These are phyloP conservation scores for Penicillium sp. DNA, from an alignment of 2,329 filamentous ascomycete species.

Conservation along the genomic window DNA sequence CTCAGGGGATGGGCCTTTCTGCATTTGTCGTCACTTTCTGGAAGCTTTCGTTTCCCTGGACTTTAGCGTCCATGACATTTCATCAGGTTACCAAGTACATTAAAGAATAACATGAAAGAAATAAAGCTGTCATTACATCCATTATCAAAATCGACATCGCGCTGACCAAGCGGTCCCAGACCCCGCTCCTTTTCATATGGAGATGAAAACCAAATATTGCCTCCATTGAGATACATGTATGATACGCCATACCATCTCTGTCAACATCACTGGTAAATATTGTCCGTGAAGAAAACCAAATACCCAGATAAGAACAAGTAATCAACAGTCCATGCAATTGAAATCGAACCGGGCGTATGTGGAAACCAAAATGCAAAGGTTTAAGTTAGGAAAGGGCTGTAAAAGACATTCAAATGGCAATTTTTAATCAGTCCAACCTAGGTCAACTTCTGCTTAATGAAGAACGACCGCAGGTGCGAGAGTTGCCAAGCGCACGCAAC, in stretches of 20 bases:
- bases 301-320: background rate
- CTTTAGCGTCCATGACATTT: background rate
- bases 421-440: constrained; percentile 45
- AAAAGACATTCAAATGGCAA: constrained; percentile 9
- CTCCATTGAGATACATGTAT: background rate
- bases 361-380: constrained; percentile 21
- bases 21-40: constrained; percentile 1
- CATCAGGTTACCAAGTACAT: background rate
- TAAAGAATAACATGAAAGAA: constrained; percentile 8
- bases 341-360: background rate
- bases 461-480: constrained; percentile 92
- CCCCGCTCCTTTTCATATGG: constrained; percentile 12
- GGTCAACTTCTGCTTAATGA: constrained; percentile 99
- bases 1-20: constrained; percentile 2
- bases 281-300: background rate
- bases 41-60: background rate
- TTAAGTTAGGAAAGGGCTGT: constrained; percentile 16
- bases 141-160: constrained; percentile 28
- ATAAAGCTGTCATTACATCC: constrained; percentile 30
- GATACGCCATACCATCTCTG: background rate
- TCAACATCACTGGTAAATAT: background rate
- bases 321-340: background rate
- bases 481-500: constrained; percentile 96
- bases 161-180: constrained; percentile 14
- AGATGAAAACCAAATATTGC: constrained; percentile 1